phyloP scores from a whole-genome alignment of 179 eudicot genomes.

The Amaranthus tricolor region DNA sequence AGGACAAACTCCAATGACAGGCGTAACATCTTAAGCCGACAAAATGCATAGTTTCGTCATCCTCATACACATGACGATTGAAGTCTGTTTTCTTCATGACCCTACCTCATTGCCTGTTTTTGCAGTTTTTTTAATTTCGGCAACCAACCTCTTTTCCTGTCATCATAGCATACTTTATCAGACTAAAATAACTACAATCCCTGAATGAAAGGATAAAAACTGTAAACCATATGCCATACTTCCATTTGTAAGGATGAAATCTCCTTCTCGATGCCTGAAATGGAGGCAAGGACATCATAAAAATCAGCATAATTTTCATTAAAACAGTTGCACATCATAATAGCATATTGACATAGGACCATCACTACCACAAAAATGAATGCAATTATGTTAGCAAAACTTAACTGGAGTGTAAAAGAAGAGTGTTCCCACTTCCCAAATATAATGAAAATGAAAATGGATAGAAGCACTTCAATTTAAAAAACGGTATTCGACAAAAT shows the following conservation, averaged over 20 bases:
- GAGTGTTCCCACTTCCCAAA: too few species aligned
- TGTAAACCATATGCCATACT: constrained; percentile 40
- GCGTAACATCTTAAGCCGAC: neutral
- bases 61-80: neutral
- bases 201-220: constrained; percentile 1
- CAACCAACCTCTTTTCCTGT: constrained; percentile 93
- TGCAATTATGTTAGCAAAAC: too few species aligned
- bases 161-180: constrained; percentile 21
- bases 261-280: constrained; percentile 86
- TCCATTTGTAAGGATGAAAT: constrained; percentile 72
- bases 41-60: neutral
- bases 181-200: constrained; percentile 6
- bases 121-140: constrained; percentile 95
- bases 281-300: constrained; percentile 16
- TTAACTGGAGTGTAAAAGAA: too few species aligned
- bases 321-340: neutral
- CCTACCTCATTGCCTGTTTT: constrained; percentile 95
- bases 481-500: too few species aligned
- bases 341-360: neutral
- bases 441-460: too few species aligned
- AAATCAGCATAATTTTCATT: neutral
- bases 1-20: neutral
- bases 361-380: neutral
- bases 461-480: too few species aligned
- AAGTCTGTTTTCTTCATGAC: neutral